Conservation (phyloP, 129 eudicot species). For the Centella asiatica region DNA sequence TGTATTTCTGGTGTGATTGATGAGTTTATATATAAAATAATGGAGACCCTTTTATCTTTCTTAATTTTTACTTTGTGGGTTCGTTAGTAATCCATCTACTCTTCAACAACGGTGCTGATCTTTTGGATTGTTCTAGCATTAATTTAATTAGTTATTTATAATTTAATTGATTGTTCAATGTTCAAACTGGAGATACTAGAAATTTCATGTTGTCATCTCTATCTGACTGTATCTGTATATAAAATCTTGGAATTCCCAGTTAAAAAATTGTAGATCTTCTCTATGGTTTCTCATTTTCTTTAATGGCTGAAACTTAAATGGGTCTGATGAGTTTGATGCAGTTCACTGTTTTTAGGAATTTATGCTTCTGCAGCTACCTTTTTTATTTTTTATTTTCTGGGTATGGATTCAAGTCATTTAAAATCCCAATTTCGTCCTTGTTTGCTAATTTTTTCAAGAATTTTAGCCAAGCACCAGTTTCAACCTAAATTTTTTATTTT, state of each 20-base stretch:
- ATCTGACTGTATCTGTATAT: not conserved
- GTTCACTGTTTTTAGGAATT: conserved; percentile 21
- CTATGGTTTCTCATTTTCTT: not conserved
- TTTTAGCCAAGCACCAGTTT: conserved; percentile 25
- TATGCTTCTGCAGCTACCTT: conserved; percentile 36
- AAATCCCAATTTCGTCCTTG: conserved; percentile 37
- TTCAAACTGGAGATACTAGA: not conserved
- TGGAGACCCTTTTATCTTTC: not conserved
- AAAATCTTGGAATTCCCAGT: not conserved
- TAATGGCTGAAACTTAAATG: conserved; percentile 13
- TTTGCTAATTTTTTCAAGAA: conserved; percentile 24
- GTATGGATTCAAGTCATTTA: conserved; percentile 30
- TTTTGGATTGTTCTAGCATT: not conserved
- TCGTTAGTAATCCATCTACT: too few relatives aligned
- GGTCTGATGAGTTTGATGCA: conserved; percentile 7
- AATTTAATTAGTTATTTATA: not conserved
- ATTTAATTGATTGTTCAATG: not conserved
- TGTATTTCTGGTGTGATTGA: conserved; percentile 15
- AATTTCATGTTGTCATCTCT: not conserved
- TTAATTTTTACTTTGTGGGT: conserved; percentile 1
- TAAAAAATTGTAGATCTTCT: not conserved
- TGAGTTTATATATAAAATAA: conserved; percentile 1
- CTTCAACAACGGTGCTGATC: not conserved
- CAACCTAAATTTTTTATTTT: not conserved
- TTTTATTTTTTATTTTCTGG: conserved; percentile 20